phyloP scores from a whole-genome alignment of 306 rosid genomes.

The Vigna trinervia region DNA sequence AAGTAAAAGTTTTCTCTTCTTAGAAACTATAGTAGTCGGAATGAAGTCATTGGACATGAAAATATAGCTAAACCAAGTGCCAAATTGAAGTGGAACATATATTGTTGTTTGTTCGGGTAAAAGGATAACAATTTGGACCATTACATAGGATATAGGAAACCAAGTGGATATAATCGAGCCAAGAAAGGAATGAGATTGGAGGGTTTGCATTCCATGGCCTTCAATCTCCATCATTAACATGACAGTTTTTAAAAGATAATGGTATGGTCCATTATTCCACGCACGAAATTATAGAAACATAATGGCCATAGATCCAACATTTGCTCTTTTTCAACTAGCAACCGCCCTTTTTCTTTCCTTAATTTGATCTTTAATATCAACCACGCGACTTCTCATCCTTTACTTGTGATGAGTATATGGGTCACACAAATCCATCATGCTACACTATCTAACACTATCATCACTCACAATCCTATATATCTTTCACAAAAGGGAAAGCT shows the following conservation, averaged over 20 bases:
- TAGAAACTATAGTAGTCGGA: neutral
- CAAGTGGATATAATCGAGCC: conserved; percentile 39
- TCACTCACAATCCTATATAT: conserved; percentile 16
- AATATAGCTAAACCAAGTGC: conserved; percentile 15
- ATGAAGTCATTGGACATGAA: neutral
- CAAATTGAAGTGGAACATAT: conserved; percentile 20
- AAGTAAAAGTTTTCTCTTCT: no score
- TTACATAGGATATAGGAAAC: conserved; percentile 35
- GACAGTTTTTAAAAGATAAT: conserved; percentile 35
- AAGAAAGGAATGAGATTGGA: conserved; percentile 39
- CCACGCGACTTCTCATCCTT: conserved; percentile 38
- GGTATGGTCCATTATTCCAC: conserved; percentile 54
- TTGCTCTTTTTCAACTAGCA: conserved; percentile 37
- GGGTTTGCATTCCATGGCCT: conserved; percentile 19
- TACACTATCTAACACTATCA: conserved; percentile 25
- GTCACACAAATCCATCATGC: conserved; percentile 40
- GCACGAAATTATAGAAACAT: conserved; percentile 43
- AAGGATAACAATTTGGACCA: conserved; percentile 36
- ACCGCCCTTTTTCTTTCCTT: neutral
- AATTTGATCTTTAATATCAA: conserved; percentile 32
- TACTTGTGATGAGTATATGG: conserved; percentile 33
- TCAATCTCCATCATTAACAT: conserved; percentile 42
- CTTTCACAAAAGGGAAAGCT: conserved; percentile 7
- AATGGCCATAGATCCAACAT: conserved; percentile 43
- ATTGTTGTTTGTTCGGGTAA: neutral